Evolutionary conservation across 345 rosid species (phyloP).

Genomic region (Eucalyptus regnans): DNA sequence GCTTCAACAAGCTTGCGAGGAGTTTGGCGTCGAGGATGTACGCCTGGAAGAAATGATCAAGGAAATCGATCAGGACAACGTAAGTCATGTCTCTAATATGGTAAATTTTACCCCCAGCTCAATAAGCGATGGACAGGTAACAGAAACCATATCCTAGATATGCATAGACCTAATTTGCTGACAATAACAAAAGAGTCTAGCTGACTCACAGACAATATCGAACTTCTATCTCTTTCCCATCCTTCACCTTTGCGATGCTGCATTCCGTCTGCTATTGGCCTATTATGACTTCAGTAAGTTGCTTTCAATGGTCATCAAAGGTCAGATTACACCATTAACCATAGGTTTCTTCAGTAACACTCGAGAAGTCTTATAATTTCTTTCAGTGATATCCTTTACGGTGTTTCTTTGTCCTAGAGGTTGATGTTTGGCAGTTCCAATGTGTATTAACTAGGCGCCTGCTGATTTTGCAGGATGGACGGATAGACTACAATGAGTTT

Average conservation of each 20-base stretch:
- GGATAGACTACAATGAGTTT: constrained; percentile 22
- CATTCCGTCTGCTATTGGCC: background rate
- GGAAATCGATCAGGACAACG: constrained; percentile 31
- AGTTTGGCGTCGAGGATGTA: constrained; percentile 21
- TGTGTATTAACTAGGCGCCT: background rate
- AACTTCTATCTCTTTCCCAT: too few relatives aligned
- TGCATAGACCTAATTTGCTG: background rate
- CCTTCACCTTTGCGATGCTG: background rate
- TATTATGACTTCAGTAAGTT: background rate
- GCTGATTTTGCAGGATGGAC: constrained; percentile 15
- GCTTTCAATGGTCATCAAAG: background rate
- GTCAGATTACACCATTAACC: background rate
- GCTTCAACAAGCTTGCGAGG: constrained; percentile 30
- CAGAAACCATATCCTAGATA: background rate
- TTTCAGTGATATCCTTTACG: background rate
- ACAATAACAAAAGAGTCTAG: background rate
- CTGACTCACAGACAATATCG: background rate
- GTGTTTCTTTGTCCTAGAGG: background rate
- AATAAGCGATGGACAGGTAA: background rate
- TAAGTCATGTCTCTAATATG: background rate
- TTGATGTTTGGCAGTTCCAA: background rate
- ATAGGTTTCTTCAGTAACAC: background rate
- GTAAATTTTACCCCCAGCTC: background rate
- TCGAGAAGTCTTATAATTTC: background rate
- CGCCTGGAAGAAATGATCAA: constrained; percentile 24